These are phyloP conservation scores for Recurvomyces mirabilis DNA, from an alignment of 495 filamentous ascomycete species.

Conservation along the genomic window DNA sequence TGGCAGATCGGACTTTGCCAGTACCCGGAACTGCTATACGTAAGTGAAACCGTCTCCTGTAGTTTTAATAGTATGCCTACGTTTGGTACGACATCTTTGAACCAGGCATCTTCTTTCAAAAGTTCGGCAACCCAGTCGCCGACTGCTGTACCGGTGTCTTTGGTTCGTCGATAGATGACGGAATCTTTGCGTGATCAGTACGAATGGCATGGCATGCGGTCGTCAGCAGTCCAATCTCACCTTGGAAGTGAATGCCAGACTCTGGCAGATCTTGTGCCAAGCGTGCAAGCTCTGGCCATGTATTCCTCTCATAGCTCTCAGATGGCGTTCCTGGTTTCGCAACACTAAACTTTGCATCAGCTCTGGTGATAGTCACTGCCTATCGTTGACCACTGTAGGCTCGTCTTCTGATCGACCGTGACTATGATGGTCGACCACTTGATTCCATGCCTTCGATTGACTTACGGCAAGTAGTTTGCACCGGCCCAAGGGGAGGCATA, in stretches of 20 bases:
- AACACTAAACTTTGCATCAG: constrained; percentile 32
- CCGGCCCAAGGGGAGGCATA: constrained; percentile 94
- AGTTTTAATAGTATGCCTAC: no score
- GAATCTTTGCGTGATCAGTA: constrained; percentile 37
- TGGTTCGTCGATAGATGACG: constrained; percentile 51
- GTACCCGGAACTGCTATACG: constrained; percentile 28
- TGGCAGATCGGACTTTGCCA: constrained; percentile 46
- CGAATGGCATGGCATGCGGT: not conserved
- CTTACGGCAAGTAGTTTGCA: constrained; percentile 80
- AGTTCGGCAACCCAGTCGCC: constrained; percentile 51
- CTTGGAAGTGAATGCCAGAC: constrained; percentile 80
- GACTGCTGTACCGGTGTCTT: constrained; percentile 42
- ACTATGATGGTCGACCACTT: no score
- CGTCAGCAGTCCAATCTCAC: constrained; percentile 30
- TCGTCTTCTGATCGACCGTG: no score
- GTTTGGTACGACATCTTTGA: constrained; percentile 60
- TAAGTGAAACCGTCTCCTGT: no score
- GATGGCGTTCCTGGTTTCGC: constrained; percentile 42
- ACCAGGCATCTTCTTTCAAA: constrained; percentile 67
- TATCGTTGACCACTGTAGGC: no score
- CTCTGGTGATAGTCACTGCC: not conserved
- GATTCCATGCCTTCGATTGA: not conserved
- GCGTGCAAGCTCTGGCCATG: constrained; percentile 32
- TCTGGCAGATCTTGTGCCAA: constrained; percentile 61
- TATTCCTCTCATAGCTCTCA: constrained; percentile 39